phyloP scores from a whole-genome alignment of 2,329 filamentous ascomycete genomes.

The Penicillium brevicompactum region DNA sequence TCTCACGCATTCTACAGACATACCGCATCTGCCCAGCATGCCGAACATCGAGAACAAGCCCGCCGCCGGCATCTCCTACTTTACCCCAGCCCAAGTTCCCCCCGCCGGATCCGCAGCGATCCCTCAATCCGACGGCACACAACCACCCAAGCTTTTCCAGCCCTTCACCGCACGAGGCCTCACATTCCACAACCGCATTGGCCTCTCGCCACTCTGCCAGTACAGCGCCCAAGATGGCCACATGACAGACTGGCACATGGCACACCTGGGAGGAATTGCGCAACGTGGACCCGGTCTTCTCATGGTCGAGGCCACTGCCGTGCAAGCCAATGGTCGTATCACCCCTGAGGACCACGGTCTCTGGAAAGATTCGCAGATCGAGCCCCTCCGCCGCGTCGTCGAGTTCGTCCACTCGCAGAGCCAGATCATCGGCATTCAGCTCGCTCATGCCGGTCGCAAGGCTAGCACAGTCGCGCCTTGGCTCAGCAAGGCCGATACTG shows the following conservation, averaged over 20 bases:
- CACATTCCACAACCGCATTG: slow-evolving; percentile 69
- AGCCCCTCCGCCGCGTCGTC: slow-evolving; percentile 65
- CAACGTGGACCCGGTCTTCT: slow-evolving; percentile 73
- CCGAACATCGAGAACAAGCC: slow-evolving; percentile 37
- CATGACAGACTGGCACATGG: slow-evolving; percentile 77
- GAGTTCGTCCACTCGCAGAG: slow-evolving; percentile 80
- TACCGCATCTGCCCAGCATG: slow-evolving; percentile 5
- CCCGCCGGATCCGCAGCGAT: slow-evolving; percentile 41
- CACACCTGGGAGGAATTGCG: slow-evolving; percentile 78
- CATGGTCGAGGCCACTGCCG: slow-evolving; percentile 77
- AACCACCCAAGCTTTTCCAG: slow-evolving; percentile 59
- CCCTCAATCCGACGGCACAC: slow-evolving; percentile 44
- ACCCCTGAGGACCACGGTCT: slow-evolving; percentile 64
- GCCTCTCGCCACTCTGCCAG: slow-evolving; percentile 66
- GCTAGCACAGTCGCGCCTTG: slow-evolving; percentile 60
- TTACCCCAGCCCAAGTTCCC: slow-evolving; percentile 40
- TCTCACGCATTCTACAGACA: no score
- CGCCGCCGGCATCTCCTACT: slow-evolving; percentile 46
- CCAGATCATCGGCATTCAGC: slow-evolving; percentile 76
- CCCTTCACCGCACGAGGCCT: slow-evolving; percentile 60
- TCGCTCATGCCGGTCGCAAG: slow-evolving; percentile 75
- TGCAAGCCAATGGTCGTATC: slow-evolving; percentile 77
- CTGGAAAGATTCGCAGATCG: slow-evolving; percentile 83
- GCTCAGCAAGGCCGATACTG: slow-evolving; percentile 32
- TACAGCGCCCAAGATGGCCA: slow-evolving; percentile 71